Conservation (phyloP, 495 filamentous ascomycete genomes). For the Tuber brumale region DNA sequence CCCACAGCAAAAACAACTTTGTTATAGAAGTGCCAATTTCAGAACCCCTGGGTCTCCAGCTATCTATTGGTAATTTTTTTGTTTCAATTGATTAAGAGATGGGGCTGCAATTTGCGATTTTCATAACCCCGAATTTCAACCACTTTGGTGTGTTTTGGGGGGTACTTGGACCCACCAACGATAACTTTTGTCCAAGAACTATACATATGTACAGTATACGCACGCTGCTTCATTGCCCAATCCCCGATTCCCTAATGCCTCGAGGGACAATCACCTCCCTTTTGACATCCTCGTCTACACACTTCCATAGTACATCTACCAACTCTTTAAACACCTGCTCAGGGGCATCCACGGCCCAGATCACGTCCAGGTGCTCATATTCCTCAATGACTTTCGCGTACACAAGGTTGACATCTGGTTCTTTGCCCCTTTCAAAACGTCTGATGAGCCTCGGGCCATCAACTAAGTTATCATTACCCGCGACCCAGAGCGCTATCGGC, state of each 20-base stretch:
- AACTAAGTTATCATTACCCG: constrained; percentile 73
- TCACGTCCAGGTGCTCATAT: constrained; percentile 91
- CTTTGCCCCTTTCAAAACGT: constrained; percentile 67
- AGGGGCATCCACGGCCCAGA: constrained; percentile 88
- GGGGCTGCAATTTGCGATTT: no score
- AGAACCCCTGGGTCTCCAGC: no score
- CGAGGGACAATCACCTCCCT: constrained; percentile 22
- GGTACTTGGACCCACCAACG: no score
- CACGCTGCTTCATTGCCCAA: constrained; percentile 1
- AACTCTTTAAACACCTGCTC: constrained; percentile 81
- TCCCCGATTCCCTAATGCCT: constrained; percentile 16
- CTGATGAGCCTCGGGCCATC: constrained; percentile 69
- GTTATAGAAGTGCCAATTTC: no score
- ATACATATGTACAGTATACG: not conserved
- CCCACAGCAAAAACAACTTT: no score
- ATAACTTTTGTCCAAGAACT: no score
- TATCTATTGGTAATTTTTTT: no score
- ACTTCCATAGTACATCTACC: constrained; percentile 75
- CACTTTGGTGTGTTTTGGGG: no score
- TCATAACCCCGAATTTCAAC: no score
- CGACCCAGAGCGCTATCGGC: constrained; percentile 85
- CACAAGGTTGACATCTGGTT: constrained; percentile 75
- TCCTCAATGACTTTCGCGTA: constrained; percentile 77
- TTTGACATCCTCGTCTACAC: constrained; percentile 47
- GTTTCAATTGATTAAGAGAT: no score